Evolutionary conservation across 495 filamentous ascomycete species (phyloP), one percentile per base, ranked within the genome.

Genomic region (Aspergillus diversus): DNA sequence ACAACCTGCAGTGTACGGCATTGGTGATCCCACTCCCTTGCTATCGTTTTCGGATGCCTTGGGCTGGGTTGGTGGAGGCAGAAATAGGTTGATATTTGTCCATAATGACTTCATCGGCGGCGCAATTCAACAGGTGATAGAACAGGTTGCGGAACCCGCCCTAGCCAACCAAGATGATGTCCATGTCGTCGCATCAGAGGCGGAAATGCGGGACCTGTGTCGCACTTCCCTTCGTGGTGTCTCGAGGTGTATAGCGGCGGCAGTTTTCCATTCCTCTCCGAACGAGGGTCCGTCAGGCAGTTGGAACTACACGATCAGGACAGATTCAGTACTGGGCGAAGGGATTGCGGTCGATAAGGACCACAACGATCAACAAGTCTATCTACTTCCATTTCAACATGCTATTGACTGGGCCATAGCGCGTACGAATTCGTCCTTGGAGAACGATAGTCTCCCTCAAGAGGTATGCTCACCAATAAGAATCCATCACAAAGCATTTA

Each of bases 271-370:
- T 56, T 87, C 84, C 6, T 92, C 89, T 9, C 91, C 90, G 4
- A 79, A 66, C 3, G 89, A 92, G 76, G 90, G 90, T 7, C 65
- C 71, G 0, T 83, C 80, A 33, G 84, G 81, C 0, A 64, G 81
- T n/a, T 96, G 92, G 92, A 94, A 94, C 71, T 97, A 96, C 65
- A 92, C 89, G 1, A 78, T 97, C 16, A 80, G 91, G 59, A 85
- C 85, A 4, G 92, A 97, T 70, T 85, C 85, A 4, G 77, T 83
- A 0, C 74, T 93, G 57, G 83, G 84, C 1, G 73, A 74, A 15
- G 83, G 80, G 55, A 84, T 96, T 60, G 81, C 87, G 67, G 81
- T 85, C 39, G 75, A 84, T 7, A 73, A 74, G 12, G 71, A 80
- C 46, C 76, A 80, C 54, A 94, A 93, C 70, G 88, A 90, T 68